Percentiles rank a stretch among this genome's conserved stretches.
phyloP scores from a whole-genome alignment of 352 stramenopile genomes.

The Pythium brachiatum region DNA sequence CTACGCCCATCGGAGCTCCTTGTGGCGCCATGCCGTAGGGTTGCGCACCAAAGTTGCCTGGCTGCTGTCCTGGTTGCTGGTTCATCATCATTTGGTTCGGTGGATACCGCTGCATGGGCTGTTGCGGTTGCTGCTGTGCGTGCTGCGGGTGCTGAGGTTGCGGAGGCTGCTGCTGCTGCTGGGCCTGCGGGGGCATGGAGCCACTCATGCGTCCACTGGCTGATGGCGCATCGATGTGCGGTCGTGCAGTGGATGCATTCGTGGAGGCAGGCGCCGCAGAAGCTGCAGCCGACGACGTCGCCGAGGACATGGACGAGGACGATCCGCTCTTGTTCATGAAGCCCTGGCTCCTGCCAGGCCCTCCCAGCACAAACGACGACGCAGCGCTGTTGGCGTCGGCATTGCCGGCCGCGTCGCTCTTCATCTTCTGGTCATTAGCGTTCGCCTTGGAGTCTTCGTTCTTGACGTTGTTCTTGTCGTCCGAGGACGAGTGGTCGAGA shows the following conservation, averaged over 20 bases:
- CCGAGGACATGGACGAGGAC: conserved; percentile 11
- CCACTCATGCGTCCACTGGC: conserved; percentile 16
- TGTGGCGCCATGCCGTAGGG: conserved; percentile 47
- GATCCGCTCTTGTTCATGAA: conserved; percentile 12
- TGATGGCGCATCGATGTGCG: conserved; percentile 57
- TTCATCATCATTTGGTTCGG: conserved; percentile 77
- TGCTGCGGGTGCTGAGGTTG: conserved; percentile 36
- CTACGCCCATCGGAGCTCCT: conserved; percentile 26
- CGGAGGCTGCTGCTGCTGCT: conserved; percentile 26
- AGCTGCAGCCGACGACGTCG: conserved; percentile 22
- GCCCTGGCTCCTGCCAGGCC: conserved; percentile 18
- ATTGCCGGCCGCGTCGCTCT: conserved; percentile 17
- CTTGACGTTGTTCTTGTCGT: conserved; percentile 38
- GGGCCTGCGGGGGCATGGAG: conserved; percentile 13
- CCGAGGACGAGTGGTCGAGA: conserved; percentile 31
- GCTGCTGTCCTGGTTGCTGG: conserved; percentile 38
- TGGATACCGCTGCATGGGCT: conserved; percentile 47
- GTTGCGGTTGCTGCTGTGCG: conserved; percentile 33
- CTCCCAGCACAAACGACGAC: conserved; percentile 21
- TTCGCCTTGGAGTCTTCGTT: conserved; percentile 33
- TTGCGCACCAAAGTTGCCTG: conserved; percentile 41
- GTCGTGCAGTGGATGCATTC: conserved; percentile 60
- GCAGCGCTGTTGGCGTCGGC: conserved; percentile 10
- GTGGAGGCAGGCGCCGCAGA: conserved; percentile 28
- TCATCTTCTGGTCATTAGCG: conserved; percentile 17